A percentile compares a stretch with the other conserved stretches of the same genome.
These are phyloP conservation scores for Leonotis leonurus DNA, from an alignment of 257 asterid species.

Conservation along the genomic window DNA sequence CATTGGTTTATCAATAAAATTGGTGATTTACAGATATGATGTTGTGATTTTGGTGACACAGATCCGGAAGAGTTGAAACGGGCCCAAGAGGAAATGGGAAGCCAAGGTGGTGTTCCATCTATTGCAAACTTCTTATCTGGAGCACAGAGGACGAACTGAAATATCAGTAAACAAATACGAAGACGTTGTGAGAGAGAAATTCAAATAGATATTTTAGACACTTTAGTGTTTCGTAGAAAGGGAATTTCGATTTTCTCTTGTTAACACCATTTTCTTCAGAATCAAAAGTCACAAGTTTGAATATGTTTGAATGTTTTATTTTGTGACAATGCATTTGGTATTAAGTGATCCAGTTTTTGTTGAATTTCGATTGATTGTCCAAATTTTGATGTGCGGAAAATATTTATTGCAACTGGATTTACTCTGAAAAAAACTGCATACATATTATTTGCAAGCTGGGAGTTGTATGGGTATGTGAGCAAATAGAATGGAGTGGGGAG, in stretches of 20 bases:
- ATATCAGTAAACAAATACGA: slow-evolving; percentile 2
- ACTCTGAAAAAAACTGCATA: neutral
- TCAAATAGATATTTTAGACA: neutral
- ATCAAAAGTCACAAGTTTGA: neutral
- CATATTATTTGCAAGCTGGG: slow-evolving; percentile 48
- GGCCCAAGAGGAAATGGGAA: slow-evolving; percentile 98
- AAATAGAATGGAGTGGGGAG: slow-evolving; percentile 72
- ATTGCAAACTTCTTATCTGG: slow-evolving; percentile 67
- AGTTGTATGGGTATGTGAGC: slow-evolving; percentile 46
- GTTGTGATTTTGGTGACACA: slow-evolving; percentile 21
- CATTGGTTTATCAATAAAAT: too few relatives aligned
- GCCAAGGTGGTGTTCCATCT: slow-evolving; percentile 90
- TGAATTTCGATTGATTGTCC: too few relatives aligned
- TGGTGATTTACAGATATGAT: neutral
- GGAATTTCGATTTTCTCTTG: slow-evolving; percentile 7
- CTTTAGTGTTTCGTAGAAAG: neutral
- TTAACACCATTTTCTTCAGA: neutral
- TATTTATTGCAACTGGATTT: neutral
- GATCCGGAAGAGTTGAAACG: slow-evolving; percentile 91
- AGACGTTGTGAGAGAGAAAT: neutral
- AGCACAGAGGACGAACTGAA: slow-evolving; percentile 61
- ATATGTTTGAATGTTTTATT: neutral
- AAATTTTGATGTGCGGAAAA: too few relatives aligned
- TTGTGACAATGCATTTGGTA: neutral
- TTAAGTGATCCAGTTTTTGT: neutral